A percentile compares a stretch with the other conserved stretches of the same genome.
Evolutionary conservation across 768 basidiomycete genomes (phyloP).

Genomic region (Cystobasidium onofrii): DNA sequence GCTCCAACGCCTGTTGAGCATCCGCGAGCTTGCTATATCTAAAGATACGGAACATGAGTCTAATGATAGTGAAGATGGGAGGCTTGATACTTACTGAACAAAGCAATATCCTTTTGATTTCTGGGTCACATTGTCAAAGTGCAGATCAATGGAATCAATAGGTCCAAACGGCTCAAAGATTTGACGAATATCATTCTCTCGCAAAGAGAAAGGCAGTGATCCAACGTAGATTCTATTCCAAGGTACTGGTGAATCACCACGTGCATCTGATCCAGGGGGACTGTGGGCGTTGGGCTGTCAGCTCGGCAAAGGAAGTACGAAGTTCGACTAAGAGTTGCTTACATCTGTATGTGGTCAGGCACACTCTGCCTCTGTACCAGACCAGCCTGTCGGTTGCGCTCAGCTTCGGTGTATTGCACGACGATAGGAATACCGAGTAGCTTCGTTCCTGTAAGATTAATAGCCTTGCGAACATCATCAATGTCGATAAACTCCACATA

Average conservation of each 20-base stretch:
- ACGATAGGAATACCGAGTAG: constrained; percentile 98
- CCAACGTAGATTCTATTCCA: constrained; percentile 81
- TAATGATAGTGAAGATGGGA: neutral
- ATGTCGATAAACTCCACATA: constrained; percentile 93
- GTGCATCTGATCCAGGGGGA: constrained; percentile 25
- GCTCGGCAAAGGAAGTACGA: neutral
- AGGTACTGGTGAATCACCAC: constrained; percentile 34
- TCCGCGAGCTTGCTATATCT: constrained; percentile 87
- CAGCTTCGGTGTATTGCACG: constrained; percentile 93
- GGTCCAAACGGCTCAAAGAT: constrained; percentile 99
- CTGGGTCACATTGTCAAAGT: constrained; percentile 86
- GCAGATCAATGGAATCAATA: constrained; percentile 95
- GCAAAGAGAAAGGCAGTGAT: constrained; percentile 91
- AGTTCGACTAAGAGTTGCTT: constrained; percentile 43
- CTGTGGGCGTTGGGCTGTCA: too few relatives aligned
- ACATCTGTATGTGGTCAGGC: constrained; percentile 67
- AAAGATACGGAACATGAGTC: neutral
- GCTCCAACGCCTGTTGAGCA: constrained; percentile 91
- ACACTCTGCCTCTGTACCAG: neutral
- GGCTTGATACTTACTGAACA: constrained; percentile 62
- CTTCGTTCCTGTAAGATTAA: constrained; percentile 81
- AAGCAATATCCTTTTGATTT: constrained; percentile 97
- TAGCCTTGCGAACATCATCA: constrained; percentile 81
- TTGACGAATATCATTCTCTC: constrained; percentile 94
- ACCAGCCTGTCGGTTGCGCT: constrained; percentile 53